Base-by-base conservation (phyloP, 139 green algal species). In the Chlamydomonas schloesseri region DNA sequence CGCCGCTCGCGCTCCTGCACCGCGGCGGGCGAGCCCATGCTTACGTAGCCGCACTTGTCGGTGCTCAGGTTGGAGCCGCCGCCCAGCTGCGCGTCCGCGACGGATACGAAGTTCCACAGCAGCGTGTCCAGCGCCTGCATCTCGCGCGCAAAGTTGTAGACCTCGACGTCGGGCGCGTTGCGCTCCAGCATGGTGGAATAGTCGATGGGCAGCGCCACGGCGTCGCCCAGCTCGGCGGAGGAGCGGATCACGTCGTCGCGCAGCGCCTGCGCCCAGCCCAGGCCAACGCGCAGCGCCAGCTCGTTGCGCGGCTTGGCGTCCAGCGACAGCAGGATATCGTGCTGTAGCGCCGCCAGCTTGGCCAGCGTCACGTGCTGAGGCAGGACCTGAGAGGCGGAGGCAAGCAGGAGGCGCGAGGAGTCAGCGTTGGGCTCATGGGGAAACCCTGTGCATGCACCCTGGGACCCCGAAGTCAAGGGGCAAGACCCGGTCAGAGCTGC, bases 251-350 rank as follows among this genome's bases (percentile, higher is more conserved):
- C 76, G 24, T 34, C 76, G 14, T 90, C 73, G 10, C 46, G n/a
- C 26, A 76, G 53, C 21, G 84, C 57, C 23, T 57, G 33, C 28
- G 29, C 17, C 88, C 88, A 92, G 68, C 88, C 84, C 68, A 90
- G 65, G 29, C 88, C 82, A 24, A 88, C 23, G 64, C 86, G 73
- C 71, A 91, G 36, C 18, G 81, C 71, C 31, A 78, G 29, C n/a
- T 89, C 83, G 65, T 81, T 89, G 37, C 82, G 78, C 10, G 67
- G 26, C 71, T 88, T 88, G 26, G 67, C 21, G 42, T 91, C 88
- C 46, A 91, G 83, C 17, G 53, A 75, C 21, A 91, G 71, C 36
- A 91, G 79, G 55, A 91, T 76, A 65, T 91, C 88, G 67, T 91
- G 79, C 65, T 87, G 83, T 72, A 91, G 55, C 14, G 88, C 65